These are phyloP conservation scores for Stevia rebaudiana DNA, from an alignment of 140 eudicot species.

Conservation along the genomic window DNA sequence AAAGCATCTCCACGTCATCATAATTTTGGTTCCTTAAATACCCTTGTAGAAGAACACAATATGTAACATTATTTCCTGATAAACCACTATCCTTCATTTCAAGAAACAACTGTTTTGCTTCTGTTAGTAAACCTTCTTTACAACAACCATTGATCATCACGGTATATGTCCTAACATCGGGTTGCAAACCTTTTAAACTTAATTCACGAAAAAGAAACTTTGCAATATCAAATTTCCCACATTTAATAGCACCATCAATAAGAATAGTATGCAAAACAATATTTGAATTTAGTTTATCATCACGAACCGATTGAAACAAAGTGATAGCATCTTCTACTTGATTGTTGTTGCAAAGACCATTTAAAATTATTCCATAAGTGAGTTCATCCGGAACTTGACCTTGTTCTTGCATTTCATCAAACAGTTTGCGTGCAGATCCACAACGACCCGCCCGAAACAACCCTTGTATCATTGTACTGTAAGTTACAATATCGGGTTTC, in stretches of 20 bases:
- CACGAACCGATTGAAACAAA: background rate
- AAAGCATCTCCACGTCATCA: too few relatives aligned
- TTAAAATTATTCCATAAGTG: background rate
- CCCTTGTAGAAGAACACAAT: too few relatives aligned
- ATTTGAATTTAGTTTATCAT: background rate
- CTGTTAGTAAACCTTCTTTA: too few relatives aligned
- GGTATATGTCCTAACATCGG: too few relatives aligned
- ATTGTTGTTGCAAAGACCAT: constrained; percentile 16
- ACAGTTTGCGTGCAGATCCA: constrained; percentile 11
- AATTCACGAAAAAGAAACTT: background rate
- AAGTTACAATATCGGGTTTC: background rate
- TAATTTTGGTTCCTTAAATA: too few relatives aligned
- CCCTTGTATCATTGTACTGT: constrained; percentile 14
- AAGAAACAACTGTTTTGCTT: too few relatives aligned
- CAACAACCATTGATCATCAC: too few relatives aligned
- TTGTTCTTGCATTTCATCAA: constrained; percentile 5
- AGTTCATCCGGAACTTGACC: background rate
- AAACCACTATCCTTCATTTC: too few relatives aligned
- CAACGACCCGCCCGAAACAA: constrained; percentile 7
- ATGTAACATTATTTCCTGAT: too few relatives aligned
- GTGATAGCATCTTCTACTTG: constrained; percentile 4
- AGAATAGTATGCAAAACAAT: background rate
- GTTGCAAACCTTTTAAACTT: too few relatives aligned
- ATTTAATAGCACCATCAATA: constrained; percentile 11
- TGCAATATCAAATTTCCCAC: background rate